A percentile compares a stretch with the other conserved stretches of the same genome.
Conservation (phyloP, 257 asterid genomes). For the Petunia axillaris region DNA sequence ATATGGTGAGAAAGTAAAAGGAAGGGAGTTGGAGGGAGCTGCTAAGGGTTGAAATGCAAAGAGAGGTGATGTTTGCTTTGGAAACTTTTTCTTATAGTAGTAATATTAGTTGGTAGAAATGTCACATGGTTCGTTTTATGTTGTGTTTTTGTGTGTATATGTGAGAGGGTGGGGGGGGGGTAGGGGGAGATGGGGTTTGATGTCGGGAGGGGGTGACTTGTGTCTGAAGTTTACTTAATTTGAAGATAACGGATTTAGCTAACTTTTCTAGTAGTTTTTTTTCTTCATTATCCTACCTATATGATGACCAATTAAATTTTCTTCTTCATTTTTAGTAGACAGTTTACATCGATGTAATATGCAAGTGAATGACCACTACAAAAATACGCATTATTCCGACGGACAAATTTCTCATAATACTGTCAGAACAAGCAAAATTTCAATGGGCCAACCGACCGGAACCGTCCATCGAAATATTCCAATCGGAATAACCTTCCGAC, state of each 20-base stretch:
- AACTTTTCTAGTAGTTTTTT: neutral
- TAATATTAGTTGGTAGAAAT: slow-evolving; percentile 16
- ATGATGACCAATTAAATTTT: neutral
- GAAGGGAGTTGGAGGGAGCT: neutral
- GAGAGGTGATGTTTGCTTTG: slow-evolving; percentile 3
- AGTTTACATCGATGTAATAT: no score
- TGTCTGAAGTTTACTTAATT: slow-evolving; percentile 17
- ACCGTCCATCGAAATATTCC: no score
- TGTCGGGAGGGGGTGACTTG: slow-evolving; percentile 1
- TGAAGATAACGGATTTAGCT: neutral
- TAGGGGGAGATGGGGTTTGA: neutral
- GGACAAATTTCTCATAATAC: no score
- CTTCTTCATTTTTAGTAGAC: no score
- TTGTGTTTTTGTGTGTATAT: neutral
- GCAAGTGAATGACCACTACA: no score
- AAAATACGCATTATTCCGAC: no score
- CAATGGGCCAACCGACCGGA: no score
- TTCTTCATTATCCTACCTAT: neutral
- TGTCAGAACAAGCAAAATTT: no score
- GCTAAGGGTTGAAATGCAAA: neutral
- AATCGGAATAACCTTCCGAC: no score
- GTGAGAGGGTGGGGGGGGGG: neutral
- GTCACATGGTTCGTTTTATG: neutral
- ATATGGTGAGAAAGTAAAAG: neutral
- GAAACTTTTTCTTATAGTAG: slow-evolving; percentile 2